Conservation (phyloP, 306 rosid species). For the Mimosa bimucronata region DNA sequence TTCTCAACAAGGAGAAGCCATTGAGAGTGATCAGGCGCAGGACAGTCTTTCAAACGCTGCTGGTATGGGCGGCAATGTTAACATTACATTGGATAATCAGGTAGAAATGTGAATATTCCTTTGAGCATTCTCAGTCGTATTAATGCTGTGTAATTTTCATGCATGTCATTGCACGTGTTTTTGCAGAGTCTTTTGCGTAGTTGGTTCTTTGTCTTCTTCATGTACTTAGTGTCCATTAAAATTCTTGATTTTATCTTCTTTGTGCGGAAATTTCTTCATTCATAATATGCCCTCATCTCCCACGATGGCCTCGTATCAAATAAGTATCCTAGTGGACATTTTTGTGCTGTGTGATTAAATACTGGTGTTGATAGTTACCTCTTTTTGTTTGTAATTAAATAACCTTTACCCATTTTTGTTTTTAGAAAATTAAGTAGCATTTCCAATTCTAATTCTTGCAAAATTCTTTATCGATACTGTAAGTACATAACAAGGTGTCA, state of each 20-base stretch:
- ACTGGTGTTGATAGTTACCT: not conserved
- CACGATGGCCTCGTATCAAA: conserved; percentile 6
- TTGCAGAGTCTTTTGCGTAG: not conserved
- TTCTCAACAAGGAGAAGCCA: conserved; percentile 46
- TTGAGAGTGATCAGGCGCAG: conserved; percentile 39
- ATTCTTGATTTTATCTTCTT: not conserved
- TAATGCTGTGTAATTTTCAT: conserved; percentile 1
- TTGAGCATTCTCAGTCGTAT: conserved; percentile 22
- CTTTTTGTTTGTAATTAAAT: conserved; percentile 17
- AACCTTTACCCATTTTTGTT: not conserved
- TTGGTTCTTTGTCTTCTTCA: not conserved
- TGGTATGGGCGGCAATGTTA: conserved; percentile 43
- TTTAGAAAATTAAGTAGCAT: not conserved
- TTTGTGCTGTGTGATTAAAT: conserved; percentile 16
- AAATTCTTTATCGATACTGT: conserved; percentile 5
- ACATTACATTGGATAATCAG: conserved; percentile 48
- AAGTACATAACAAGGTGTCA: not conserved
- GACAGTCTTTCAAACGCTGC: conserved; percentile 42
- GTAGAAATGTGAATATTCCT: conserved; percentile 38
- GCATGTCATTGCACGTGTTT: conserved; percentile 19
- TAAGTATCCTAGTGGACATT: not conserved
- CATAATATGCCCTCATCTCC: not conserved
- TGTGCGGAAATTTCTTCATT: not conserved
- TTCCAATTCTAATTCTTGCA: conserved; percentile 18
- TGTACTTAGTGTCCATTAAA: conserved; percentile 9